Conservation (phyloP, 306 rosid genomes). For the Clitoria ternatea region DNA sequence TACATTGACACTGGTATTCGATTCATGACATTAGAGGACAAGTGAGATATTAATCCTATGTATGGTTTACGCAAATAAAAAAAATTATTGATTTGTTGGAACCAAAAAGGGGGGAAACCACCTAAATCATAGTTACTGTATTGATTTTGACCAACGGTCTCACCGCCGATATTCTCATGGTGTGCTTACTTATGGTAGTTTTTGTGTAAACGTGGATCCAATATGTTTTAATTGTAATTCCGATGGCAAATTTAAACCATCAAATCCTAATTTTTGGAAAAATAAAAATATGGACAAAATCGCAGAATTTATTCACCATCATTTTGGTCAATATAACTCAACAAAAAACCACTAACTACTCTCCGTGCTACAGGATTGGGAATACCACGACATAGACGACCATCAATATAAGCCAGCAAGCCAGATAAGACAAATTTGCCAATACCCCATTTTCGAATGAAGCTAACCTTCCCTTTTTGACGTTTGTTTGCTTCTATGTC, state of each 20-base stretch:
- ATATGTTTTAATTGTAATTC: too few species aligned
- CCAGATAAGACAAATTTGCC: conserved; percentile 77
- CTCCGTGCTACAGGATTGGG: conserved; percentile 82
- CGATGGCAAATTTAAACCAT: too few species aligned
- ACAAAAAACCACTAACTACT: conserved; percentile 81
- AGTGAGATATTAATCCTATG: neutral
- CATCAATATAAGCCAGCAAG: conserved; percentile 83
- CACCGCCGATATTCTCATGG: neutral
- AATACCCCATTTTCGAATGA: conserved; percentile 62
- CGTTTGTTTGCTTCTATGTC: conserved; percentile 25
- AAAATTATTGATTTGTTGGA: neutral
- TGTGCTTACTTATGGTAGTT: too few species aligned
- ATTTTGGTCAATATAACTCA: conserved; percentile 66
- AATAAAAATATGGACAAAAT: neutral
- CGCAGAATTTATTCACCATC: conserved; percentile 30
- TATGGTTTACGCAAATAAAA: neutral
- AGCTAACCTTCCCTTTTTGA: conserved; percentile 28
- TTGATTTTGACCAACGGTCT: neutral
- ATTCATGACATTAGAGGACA: neutral
- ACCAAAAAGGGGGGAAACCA: neutral
- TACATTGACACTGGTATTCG: too few species aligned
- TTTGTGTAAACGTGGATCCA: too few species aligned
- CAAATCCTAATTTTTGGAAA: neutral
- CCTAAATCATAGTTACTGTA: neutral
- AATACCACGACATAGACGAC: conserved; percentile 80